phyloP scores from a whole-genome alignment of 2,329 filamentous ascomycete species.

The Sclerotiophoma versabilis region DNA sequence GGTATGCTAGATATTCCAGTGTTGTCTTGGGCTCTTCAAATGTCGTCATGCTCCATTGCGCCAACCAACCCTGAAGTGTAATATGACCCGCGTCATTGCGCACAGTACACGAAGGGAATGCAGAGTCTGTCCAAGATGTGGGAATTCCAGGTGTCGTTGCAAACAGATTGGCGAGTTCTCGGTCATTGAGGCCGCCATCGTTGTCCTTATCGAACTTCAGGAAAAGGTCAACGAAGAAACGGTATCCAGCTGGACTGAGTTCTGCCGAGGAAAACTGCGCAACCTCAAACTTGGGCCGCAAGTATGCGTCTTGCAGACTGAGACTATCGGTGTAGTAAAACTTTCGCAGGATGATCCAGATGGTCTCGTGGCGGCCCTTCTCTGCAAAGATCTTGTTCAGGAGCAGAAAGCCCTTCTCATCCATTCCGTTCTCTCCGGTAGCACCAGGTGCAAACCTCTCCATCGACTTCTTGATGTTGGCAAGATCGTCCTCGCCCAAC shows the following conservation, averaged over 20 bases:
- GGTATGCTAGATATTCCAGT: slow-evolving; percentile 92
- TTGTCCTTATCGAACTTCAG: slow-evolving; percentile 96
- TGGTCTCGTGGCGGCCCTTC: slow-evolving; percentile 96
- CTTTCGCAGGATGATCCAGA: slow-evolving; percentile 95
- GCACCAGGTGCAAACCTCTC: slow-evolving; percentile 70
- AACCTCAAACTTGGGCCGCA: slow-evolving; percentile 93
- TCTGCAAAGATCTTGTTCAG: slow-evolving; percentile 97
- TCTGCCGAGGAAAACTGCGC: slow-evolving; percentile 92
- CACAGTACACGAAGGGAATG: slow-evolving; percentile 91
- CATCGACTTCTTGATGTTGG: slow-evolving; percentile 90
- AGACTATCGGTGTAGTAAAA: slow-evolving; percentile 97
- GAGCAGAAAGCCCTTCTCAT: slow-evolving; percentile 82
- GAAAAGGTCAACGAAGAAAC: slow-evolving; percentile 97
- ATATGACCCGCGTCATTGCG: slow-evolving; percentile 95
- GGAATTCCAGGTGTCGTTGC: slow-evolving; percentile 91
- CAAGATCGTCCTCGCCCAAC: slow-evolving; percentile 78
- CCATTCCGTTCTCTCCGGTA: slow-evolving; percentile 70
- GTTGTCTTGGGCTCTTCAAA: slow-evolving; percentile 96
- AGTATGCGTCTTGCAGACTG: slow-evolving; percentile 86
- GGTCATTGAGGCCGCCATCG: slow-evolving; percentile 88
- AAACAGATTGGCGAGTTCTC: slow-evolving; percentile 85
- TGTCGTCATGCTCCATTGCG: slow-evolving; percentile 99
- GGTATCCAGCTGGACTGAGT: slow-evolving; percentile 90
- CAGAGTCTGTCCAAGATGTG: slow-evolving; percentile 83
- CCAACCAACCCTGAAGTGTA: slow-evolving; percentile 95